phyloP scores from a whole-genome alignment of 192 early-diverging fungal genomes.

The Chytriomyces confervae region DNA sequence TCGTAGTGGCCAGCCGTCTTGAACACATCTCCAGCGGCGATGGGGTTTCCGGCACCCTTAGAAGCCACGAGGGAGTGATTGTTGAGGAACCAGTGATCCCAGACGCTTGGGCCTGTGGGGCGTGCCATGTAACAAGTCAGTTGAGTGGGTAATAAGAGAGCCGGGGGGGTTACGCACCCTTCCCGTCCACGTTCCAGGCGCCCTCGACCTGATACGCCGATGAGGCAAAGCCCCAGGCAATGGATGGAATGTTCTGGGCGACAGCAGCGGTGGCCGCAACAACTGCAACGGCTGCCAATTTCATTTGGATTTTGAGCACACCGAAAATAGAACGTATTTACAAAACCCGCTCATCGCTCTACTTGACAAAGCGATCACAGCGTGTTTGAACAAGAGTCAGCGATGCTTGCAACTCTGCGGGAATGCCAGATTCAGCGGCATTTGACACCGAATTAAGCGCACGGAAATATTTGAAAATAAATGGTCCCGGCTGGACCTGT shows the following conservation, averaged over 20 bases:
- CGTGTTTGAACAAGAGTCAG: no score
- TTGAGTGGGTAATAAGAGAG: background rate
- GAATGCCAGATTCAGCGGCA: no score
- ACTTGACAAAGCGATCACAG: no score
- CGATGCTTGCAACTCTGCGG: no score
- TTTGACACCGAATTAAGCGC: no score
- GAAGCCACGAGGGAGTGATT: background rate
- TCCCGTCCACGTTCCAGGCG: conserved; percentile 52
- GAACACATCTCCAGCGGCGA: background rate
- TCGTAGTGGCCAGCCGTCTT: conserved; percentile 37
- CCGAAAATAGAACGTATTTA: no score
- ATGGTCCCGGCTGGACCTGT: background rate
- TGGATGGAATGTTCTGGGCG: no score
- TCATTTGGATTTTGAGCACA: no score
- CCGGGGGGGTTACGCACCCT: conserved; percentile 3
- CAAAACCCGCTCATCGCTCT: no score
- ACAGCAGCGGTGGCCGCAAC: no score
- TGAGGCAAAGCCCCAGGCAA: conserved; percentile 23
- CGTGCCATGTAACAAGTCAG: conserved; percentile 3
- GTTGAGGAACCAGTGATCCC: conserved; percentile 46
- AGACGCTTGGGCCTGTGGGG: conserved; percentile 41
- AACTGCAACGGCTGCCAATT: no score
- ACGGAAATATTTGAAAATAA: background rate
- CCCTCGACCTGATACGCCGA: conserved; percentile 57
- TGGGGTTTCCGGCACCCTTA: background rate